Percentiles rank a stretch among this genome's conserved stretches.
Conservation (phyloP, 176 grass and related monocot species). For the Neostapfia colusana region DNA sequence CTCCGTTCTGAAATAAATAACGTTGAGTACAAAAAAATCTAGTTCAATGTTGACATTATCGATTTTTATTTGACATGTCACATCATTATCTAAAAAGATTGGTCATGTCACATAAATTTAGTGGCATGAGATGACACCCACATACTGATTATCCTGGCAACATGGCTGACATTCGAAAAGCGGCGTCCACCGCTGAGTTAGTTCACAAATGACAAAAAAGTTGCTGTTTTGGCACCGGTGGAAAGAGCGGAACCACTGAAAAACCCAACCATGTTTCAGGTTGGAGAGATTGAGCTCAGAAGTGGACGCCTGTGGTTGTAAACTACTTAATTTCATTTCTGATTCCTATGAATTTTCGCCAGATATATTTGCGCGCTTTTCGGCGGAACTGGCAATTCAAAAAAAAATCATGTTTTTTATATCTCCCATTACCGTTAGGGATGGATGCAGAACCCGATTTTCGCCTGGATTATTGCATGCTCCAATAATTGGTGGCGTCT, state of each 20-base stretch:
- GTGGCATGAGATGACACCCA: background rate
- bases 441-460: no score
- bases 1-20: no score
- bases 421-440: no score
- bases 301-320: background rate
- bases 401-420: no score
- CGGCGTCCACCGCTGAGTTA: background rate
- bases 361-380: no score
- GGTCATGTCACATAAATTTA: no score
- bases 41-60: background rate
- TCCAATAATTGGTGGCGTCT: conserved; percentile 24
- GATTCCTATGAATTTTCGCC: background rate
- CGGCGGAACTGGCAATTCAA: no score
- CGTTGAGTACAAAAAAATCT: no score
- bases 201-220: background rate
- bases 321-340: background rate
- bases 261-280: background rate
- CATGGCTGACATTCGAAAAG: conserved; percentile 27
- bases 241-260: background rate
- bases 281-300: background rate
- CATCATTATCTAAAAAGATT: no score
- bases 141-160: background rate
- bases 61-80: background rate
- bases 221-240: background rate
- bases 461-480: conserved; percentile 9